Conservation (phyloP, 176 grass and related monocot species). For the Miscanthus lutarioriparius region DNA sequence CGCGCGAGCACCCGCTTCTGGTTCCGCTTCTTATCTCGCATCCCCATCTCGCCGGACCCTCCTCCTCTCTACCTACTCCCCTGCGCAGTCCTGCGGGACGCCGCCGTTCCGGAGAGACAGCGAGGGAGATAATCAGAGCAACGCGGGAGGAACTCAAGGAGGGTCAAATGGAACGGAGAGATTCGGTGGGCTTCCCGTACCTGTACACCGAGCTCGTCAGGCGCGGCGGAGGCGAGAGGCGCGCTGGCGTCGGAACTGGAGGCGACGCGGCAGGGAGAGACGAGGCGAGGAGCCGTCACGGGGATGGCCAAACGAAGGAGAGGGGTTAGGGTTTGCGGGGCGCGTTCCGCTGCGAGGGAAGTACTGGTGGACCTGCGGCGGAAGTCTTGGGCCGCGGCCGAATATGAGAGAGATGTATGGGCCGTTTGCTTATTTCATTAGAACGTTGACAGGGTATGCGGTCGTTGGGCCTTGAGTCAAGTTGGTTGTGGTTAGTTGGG, state of each 20-base stretch:
- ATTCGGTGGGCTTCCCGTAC: neutral
- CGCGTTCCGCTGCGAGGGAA: neutral
- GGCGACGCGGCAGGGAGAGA: neutral
- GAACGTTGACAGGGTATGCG: no score
- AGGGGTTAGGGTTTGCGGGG: constrained; percentile 29
- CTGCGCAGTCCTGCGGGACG: neutral
- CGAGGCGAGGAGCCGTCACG: constrained; percentile 27
- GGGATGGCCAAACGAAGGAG: neutral
- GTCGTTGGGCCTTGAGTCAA: no score
- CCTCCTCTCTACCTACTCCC: neutral
- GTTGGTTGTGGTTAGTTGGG: no score
- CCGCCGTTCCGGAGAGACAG: neutral
- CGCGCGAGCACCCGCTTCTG: constrained; percentile 63
- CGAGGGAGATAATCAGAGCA: neutral
- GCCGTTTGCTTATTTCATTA: no score
- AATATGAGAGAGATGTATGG: neutral
- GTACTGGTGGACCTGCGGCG: neutral
- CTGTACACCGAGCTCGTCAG: neutral
- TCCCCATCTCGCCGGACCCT: constrained; percentile 32
- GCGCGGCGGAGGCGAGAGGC: neutral
- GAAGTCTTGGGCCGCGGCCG: neutral
- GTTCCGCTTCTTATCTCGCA: constrained; percentile 58
- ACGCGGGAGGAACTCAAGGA: neutral
- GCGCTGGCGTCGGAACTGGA: neutral
- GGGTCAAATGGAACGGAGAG: neutral